A percentile compares a stretch with the other conserved stretches of the same genome.
These are phyloP conservation scores for Scleroderma bovista DNA, from an alignment of 768 basidiomycete genomes.

Conservation along the genomic window DNA sequence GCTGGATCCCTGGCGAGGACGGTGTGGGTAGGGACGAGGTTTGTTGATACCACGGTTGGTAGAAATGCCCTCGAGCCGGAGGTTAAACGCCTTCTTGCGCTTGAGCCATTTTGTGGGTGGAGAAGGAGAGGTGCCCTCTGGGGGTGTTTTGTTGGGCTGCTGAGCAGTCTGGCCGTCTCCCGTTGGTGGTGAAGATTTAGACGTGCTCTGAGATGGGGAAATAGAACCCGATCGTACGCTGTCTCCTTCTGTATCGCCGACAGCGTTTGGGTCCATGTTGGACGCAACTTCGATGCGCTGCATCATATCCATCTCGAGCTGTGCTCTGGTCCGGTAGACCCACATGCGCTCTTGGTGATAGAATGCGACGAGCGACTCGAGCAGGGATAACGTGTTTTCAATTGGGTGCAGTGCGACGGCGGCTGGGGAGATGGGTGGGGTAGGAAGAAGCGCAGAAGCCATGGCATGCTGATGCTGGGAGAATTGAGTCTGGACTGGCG, in stretches of 20 bases:
- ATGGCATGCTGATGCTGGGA: constrained; percentile 19
- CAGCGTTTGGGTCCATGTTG: constrained; percentile 2
- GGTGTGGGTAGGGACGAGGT: constrained; percentile 21
- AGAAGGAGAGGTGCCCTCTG: constrained; percentile 26
- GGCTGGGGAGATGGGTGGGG: constrained; percentile 30
- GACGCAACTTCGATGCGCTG: constrained; percentile 6
- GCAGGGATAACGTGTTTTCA: constrained; percentile 48
- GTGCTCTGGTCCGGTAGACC: constrained; percentile 61
- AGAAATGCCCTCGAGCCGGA: constrained; percentile 43
- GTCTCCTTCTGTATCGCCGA: constrained; percentile 9
- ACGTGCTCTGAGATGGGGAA: not conserved
- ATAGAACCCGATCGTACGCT: constrained; percentile 14
- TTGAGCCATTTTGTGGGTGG: constrained; percentile 41
- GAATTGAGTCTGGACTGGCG: constrained; percentile 13
- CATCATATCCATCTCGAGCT: constrained; percentile 46
- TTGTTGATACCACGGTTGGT: constrained; percentile 21
- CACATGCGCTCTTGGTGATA: constrained; percentile 70
- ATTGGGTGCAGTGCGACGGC: constrained; percentile 31
- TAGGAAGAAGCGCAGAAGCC: constrained; percentile 29
- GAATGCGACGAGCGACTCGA: constrained; percentile 59
- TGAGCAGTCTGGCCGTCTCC: constrained; percentile 12
- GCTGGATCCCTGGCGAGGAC: constrained; percentile 26
- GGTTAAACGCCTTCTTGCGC: constrained; percentile 55
- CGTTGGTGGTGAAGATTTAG: constrained; percentile 6
- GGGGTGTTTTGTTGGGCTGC: constrained; percentile 19